These are phyloP conservation scores for Blastobotrys peoriensis DNA, from an alignment of 805 yeast genomes.

Conservation along the genomic window DNA sequence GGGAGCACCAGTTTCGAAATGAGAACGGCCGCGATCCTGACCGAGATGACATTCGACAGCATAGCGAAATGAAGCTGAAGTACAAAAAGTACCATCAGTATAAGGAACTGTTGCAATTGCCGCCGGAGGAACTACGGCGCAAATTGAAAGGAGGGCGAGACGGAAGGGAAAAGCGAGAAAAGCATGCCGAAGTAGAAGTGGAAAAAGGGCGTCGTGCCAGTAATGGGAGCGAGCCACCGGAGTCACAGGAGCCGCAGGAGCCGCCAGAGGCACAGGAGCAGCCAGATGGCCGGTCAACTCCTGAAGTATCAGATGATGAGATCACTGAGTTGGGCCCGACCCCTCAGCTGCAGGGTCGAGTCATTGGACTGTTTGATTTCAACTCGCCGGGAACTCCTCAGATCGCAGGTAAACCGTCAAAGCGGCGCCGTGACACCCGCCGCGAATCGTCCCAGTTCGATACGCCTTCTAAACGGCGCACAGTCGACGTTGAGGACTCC, in stretches of 20 bases:
- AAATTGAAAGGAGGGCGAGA: neutral
- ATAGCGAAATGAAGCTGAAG: conserved; percentile 20
- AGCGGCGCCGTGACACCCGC: neutral
- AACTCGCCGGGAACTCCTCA: conserved; percentile 2
- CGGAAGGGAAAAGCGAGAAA: neutral
- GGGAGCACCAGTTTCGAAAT: conserved; percentile 46
- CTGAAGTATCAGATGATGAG: neutral
- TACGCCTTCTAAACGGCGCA: conserved; percentile 6
- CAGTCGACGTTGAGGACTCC: conserved; percentile 4
- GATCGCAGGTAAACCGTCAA: conserved; percentile 3
- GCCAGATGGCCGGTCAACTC: too few relatives aligned
- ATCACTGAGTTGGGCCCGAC: conserved; percentile 67
- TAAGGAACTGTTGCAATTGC: conserved; percentile 1
- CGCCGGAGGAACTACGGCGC: neutral
- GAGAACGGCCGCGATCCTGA: conserved; percentile 41
- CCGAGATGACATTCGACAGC: conserved; percentile 41
- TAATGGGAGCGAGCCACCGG: neutral
- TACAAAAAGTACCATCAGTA: conserved; percentile 21
- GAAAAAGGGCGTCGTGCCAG: neutral
- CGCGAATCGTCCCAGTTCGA: neutral
- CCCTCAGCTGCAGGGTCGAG: conserved; percentile 76
- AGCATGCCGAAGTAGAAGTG: neutral
- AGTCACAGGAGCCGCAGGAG: neutral
- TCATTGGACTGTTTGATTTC: conserved; percentile 65
- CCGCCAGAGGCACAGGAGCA: neutral